Evolutionary conservation across 176 grass and related monocot genomes (phyloP), one percentile per base, ranked within the genome.

Genomic region (Hyparrhenia diplandra): DNA sequence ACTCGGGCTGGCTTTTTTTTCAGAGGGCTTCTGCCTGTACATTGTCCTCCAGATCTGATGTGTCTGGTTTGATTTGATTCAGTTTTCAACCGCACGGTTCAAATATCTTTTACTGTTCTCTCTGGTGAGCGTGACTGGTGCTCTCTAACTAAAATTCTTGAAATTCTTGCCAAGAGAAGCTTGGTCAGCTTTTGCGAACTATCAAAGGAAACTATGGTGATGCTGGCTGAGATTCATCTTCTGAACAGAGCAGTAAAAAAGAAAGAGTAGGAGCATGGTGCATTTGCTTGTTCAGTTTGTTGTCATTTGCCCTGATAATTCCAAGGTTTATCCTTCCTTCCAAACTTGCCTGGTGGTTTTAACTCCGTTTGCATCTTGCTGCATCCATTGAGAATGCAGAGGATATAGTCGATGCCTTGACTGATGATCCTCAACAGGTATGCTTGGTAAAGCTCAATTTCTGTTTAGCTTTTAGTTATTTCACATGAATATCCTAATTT

Each of bases 1-100:
- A 88, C 91, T 99, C 67, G n/a, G 93, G 97, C 35, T 99, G 97
- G 97, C 96, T n/a, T 89, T 99, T 40, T n/a, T 99, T 99, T 83
- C 97, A 99, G 78, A 93, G 89, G 78, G 85, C 64, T 37, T 71
- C 89, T 65, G 59, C 80, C 2, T 69, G 81, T 57, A 59, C 75
- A 29, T 28, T 65, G 64, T 78, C 71, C 24, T 30, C 46, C 5
- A 67, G 69, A 68, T 64, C 85, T 1, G 82, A 90, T 43, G 17
- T 73, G 71, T 79, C 65, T 75, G 77, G 43, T 76, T 81, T 75
- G 73, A 85, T 32, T 69, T 91, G 21, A 78, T 78, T 58, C 82
- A 83, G 35, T 99, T 99, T 81, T 99, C 97, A 28, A 82, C 42
- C 58, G 63, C 76, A 76, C 93, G 92, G 54, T 92, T 99, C 73